Conservation (phyloP, 768 basidiomycete species). For the Leccinum truebloodii region DNA sequence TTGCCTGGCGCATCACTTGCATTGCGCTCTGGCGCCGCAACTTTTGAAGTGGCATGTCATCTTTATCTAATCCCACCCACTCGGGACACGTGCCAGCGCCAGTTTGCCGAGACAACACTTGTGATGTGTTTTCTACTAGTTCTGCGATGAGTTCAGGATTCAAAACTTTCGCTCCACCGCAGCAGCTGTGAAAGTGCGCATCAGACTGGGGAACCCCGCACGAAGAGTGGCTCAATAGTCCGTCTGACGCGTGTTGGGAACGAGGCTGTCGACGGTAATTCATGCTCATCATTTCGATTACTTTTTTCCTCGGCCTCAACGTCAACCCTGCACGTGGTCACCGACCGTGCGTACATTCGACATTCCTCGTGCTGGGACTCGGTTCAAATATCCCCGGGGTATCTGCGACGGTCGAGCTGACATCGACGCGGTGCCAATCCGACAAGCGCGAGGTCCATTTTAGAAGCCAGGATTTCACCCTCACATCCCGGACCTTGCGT, state of each 20-base stretch:
- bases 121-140: constrained; percentile 1
- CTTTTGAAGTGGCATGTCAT: not conserved
- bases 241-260: constrained; percentile 29
- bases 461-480: constrained; percentile 16
- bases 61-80: constrained; percentile 33
- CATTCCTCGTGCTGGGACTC: constrained; percentile 12
- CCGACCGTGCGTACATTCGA: constrained; percentile 10
- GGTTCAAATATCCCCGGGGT: constrained; percentile 4
- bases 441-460: constrained; percentile 12
- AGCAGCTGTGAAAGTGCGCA: not conserved
- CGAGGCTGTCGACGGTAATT: constrained; percentile 32
- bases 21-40: constrained; percentile 23
- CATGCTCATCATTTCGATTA: constrained; percentile 23
- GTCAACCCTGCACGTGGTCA: constrained; percentile 20
- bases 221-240: constrained; percentile 19
- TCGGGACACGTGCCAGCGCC: not conserved
- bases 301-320: constrained; percentile 23
- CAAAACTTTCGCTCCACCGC: constrained; percentile 1
- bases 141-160: constrained; percentile 1
- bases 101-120: not conserved
- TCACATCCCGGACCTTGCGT: constrained; percentile 20
- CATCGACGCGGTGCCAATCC: constrained; percentile 2
- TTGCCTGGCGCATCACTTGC: constrained; percentile 17
- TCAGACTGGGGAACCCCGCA: not conserved
- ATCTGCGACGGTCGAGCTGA: constrained; percentile 8